Percentiles rank a stretch among this genome's conserved stretches.
phyloP scores from a whole-genome alignment of 225 moss, liverwort and hornwort species.

The Thuidium tamariscinum region DNA sequence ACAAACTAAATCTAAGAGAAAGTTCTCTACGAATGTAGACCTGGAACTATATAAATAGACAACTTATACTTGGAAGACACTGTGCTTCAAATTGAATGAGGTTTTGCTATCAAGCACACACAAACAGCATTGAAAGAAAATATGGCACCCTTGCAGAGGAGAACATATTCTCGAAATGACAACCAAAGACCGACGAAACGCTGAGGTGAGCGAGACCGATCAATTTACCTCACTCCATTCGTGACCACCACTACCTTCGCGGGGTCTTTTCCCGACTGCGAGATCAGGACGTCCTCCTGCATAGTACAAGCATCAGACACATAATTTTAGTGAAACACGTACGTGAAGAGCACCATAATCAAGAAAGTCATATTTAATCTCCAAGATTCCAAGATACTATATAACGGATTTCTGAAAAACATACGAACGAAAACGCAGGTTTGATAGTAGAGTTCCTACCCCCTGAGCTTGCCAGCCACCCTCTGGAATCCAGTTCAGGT shows the following conservation, averaged over 20 bases:
- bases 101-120: not conserved
- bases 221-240: slow-evolving; percentile 29
- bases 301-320: not conserved
- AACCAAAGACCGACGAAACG: not conserved
- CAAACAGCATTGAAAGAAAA: not conserved
- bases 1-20: not conserved
- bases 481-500: slow-evolving; percentile 71
- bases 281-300: slow-evolving; percentile 40
- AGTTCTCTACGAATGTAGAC: not conserved
- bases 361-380: not conserved
- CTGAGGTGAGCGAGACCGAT: not conserved
- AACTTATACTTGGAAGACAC: not conserved
- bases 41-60: not conserved
- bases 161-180: not conserved
- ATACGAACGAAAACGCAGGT: not conserved
- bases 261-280: slow-evolving; percentile 58
- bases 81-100: not conserved
- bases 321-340: not conserved
- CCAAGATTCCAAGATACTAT: not conserved
- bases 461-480: slow-evolving; percentile 76
- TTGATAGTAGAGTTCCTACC: slow-evolving; percentile 17
- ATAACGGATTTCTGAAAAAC: not conserved
- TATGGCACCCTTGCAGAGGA: not conserved
- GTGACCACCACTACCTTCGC: slow-evolving; percentile 51
- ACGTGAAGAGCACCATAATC: not conserved